A percentile compares a stretch with the other conserved stretches of the same genome.
Evolutionary conservation across 352 stramenopile genomes (phyloP).

Genomic region (Phytophthora sansomeana): DNA sequence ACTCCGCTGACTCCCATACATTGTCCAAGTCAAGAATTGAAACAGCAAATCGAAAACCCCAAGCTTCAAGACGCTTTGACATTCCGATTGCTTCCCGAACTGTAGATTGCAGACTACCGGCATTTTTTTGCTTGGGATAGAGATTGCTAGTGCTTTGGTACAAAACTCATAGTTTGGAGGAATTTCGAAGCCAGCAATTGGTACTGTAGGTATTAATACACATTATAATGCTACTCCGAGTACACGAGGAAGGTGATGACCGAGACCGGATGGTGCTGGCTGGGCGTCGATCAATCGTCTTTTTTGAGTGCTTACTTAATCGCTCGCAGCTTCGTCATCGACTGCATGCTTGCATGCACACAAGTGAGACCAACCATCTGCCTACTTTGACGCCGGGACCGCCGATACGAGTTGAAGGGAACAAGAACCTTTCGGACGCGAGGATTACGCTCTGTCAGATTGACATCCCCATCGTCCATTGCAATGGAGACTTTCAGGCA

Average conservation of each 20-base stretch:
- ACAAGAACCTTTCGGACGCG: background rate
- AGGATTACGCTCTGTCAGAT: constrained; percentile 17
- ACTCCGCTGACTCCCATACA: constrained; percentile 32
- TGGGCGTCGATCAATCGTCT: constrained; percentile 5
- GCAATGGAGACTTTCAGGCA: constrained; percentile 3
- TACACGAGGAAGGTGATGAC: constrained; percentile 30
- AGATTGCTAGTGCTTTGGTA: constrained; percentile 16
- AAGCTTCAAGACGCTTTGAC: constrained; percentile 20
- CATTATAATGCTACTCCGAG: no score
- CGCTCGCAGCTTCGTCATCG: constrained; percentile 28
- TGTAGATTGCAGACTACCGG: background rate
- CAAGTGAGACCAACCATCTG: background rate
- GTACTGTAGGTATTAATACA: no score
- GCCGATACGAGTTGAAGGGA: constrained; percentile 13
- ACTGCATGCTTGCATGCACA: constrained; percentile 32
- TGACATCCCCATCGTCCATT: constrained; percentile 7
- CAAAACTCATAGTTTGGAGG: no score
- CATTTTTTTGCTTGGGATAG: no score
- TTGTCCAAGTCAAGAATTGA: constrained; percentile 10
- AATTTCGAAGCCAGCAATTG: no score
- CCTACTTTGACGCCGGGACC: constrained; percentile 23
- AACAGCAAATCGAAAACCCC: constrained; percentile 10
- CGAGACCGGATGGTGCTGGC: constrained; percentile 19
- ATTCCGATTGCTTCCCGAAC: constrained; percentile 27
- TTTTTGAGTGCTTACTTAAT: constrained; percentile 29